Conservation (phyloP, 169 alveolate genomes). For the Cryptosporidium andersoni region DNA sequence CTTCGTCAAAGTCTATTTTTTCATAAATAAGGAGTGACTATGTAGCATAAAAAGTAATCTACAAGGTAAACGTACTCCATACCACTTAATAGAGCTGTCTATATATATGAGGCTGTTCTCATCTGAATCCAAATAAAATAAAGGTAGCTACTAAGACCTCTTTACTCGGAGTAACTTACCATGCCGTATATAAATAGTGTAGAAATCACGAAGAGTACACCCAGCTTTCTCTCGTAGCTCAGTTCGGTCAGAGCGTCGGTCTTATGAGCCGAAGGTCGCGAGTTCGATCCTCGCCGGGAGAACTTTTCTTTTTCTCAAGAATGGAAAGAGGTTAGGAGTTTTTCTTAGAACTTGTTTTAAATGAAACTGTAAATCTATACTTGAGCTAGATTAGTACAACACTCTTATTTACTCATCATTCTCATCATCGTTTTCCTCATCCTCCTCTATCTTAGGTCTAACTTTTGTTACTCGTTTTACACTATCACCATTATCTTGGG, state of each 20-base stretch:
- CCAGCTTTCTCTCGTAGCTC: constrained; percentile 78
- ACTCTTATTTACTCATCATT: not conserved
- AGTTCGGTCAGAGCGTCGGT: constrained; percentile 84
- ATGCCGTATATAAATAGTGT: not conserved
- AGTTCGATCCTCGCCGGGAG: constrained; percentile 84
- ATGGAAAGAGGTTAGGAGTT: not conserved
- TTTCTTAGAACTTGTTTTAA: not conserved
- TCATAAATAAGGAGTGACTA: too few relatives aligned
- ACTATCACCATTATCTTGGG: too few relatives aligned
- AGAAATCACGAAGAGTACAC: not conserved
- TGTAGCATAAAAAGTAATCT: too few relatives aligned
- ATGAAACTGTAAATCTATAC: not conserved
- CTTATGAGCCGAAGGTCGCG: constrained; percentile 85
- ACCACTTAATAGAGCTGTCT: too few relatives aligned
- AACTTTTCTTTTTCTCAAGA: too few relatives aligned
- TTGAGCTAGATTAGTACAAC: not conserved
- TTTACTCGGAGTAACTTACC: too few relatives aligned
- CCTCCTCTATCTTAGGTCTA: constrained; percentile 1
- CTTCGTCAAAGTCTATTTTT: too few relatives aligned
- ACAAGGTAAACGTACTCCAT: too few relatives aligned
- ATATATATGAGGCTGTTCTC: too few relatives aligned
- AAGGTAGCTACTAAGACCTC: too few relatives aligned
- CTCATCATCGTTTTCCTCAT: not conserved
- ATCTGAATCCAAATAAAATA: too few relatives aligned
- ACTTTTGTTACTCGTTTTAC: not conserved